Base-by-base conservation (phyloP, 208 protist genomes). In the Kentomonas sorsogonicus region DNA sequence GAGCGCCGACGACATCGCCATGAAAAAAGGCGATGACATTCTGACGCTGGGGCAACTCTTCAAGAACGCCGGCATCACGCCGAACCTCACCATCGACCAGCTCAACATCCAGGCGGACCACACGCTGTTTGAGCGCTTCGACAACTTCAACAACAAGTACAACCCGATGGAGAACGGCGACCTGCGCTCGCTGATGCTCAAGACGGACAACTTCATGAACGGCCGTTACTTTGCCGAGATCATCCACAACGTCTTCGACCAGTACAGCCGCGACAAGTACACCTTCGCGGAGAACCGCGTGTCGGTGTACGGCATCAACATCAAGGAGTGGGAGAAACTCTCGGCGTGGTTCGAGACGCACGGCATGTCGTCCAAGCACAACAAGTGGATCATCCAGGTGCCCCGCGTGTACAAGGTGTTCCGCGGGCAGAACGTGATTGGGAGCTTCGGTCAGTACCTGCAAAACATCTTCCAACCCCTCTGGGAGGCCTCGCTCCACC, bases 131-230 rank as follows among this genome's bases (percentile, higher is more conserved):
- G 95, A 99, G 46, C 92, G 98, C 51, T 99, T 99, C 80, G 98
- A 99, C 75, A 98, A 97, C 66, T 99, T 99, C 79, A 99, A 99
- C 73, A 87, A 97, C 74, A 98, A 98, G 72, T 99, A 99, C 84
- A 98, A 98, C 72, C 97, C 97, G 15, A 90, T 97, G 72, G 97
- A 97, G 23, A 90, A 92, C 58, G 77, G 77, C 16, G 83, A 95
- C 43, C 66, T 99, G 20, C 89, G 97, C 44, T 96, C 95, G 20
- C 88, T 99, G 41, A 94, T 99, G 70, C 83, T 99, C 36, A 99
- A 99, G 77, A 98, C 97, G 9, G 96, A 99, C 70, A 99, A 99
- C 81, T 85, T 97, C 54, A 97, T 99, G 77, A 91, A 97, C 39
- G 95, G 97, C 33, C 85, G 93, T 51, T 99, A 98, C 75, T 97